Evolutionary conservation across 2,329 filamentous ascomycete species (phyloP), one percentile per base, ranked within the genome.

Genomic region (Botrytis porri): DNA sequence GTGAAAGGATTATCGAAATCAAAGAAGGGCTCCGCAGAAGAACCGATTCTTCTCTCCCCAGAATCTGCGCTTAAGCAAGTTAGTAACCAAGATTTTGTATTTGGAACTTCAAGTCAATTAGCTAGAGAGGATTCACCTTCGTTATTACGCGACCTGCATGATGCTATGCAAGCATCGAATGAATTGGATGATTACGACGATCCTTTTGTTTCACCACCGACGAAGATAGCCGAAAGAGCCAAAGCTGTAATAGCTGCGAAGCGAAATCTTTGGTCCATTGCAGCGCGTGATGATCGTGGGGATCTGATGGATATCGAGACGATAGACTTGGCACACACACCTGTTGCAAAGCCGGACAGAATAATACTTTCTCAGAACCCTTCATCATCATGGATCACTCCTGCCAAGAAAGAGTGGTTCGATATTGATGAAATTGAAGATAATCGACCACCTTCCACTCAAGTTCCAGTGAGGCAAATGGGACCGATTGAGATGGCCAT

Each of bases 31-130:
- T 73, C 69, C 16, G 73, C 74, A 43, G 60, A 84, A n/a, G 84
- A 85, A 32, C 83, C 85, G 60, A 81, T 87, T 29, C 80, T 97
- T 3, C 83, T 93, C 18, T 93, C 92, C 0, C 93, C 93, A 0
- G 84, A 84, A 65, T 87, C 91, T 37, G 94, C 93, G 1, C 82
- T 91, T 61, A 87, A 87, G 70, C 87, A 91, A 76, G 87, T 92
- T 22, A 85, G 88, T 4, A 84, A 87, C 1, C 94, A 96, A 80
- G 89, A 94, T 74, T 93, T 95, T 79, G 83, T 97, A 0, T 97
- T 97, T 82, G 94, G 93, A 1, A 96, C 93, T 0, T 95, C 92
- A 1, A 97, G 94, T 80, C 94, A 97, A 80, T 83, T 97, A 37
- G 91, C 90, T 22, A 84, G 87, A 71, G 92, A 94, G 73, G 89